These are phyloP conservation scores for Lagenaria siceraria DNA, from an alignment of 306 rosid species.

Conservation along the genomic window DNA sequence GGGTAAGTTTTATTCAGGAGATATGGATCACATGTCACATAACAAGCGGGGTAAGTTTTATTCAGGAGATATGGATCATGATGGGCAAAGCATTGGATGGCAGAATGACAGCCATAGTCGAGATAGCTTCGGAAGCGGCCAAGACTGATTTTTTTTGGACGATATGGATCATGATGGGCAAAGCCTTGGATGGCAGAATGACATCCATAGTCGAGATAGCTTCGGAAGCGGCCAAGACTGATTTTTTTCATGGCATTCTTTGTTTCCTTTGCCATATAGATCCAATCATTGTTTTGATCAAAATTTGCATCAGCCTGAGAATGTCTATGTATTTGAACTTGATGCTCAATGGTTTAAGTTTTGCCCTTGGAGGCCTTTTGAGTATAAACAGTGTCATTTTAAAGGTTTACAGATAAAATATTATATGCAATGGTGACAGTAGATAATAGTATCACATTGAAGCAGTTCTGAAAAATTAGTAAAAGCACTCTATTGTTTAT, in stretches of 20 bases:
- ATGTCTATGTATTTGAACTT: neutral
- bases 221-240: constrained; percentile 45
- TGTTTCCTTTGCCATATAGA: neutral
- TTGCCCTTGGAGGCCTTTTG: neutral
- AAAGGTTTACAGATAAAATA: neutral
- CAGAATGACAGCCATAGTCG: constrained; percentile 50
- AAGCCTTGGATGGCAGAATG: constrained; percentile 59
- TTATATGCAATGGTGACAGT: neutral
- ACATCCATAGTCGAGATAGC: constrained; percentile 39
- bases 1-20: constrained; percentile 40
- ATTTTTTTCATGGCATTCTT: neutral
- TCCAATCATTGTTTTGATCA: neutral
- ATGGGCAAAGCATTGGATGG: constrained; percentile 55
- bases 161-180: constrained; percentile 58
- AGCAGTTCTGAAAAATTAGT: neutral
- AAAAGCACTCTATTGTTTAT: no score
- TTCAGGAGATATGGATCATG: constrained; percentile 46
- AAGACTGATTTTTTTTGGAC: constrained; percentile 23
- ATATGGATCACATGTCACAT: constrained; percentile 43
- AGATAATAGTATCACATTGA: neutral
- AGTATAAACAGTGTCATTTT: neutral
- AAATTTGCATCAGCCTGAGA: neutral
- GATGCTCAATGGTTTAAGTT: neutral
- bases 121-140: constrained; percentile 45
- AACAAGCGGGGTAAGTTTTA: constrained; percentile 40